Evolutionary conservation across 352 stramenopile genomes (phyloP), one percentile per base, ranked within the genome.

Genomic region (Globisporangium nodosum): DNA sequence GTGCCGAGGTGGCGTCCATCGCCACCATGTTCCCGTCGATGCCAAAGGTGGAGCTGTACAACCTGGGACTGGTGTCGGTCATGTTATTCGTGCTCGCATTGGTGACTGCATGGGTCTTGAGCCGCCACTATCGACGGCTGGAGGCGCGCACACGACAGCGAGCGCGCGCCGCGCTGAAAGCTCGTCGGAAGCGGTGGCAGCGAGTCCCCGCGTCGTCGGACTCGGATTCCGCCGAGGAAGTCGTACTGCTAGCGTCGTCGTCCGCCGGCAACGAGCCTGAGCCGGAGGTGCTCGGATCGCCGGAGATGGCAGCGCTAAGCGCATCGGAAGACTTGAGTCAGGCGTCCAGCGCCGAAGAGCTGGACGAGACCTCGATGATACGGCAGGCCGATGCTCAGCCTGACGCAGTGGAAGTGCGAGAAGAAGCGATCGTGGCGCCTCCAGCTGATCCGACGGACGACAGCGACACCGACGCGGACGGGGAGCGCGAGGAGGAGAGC

Each of bases 141-240:
- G 37, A 16, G 37, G 37, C 12, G 12, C 12, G 37, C 37, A 18
- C 11, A 18, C 30, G 33, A 24, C 54, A 56, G n/a, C 30, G 30
- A 9, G 20, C 40, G 64, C 21, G 45, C 21, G 45, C 45, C 27
- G 58, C 45, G 57, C 20, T 40, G 57, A 31, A 30, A 57, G 56
- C 48, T 15, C 51, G 58, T 6, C 68, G 63, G 48, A 80, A 66
- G 51, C 63, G 68, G 7, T 80, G 72, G 72, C 63, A 73, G 20
- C 64, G 58, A 52, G 55, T 57, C 16, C 50, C 31, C 0, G 35
- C 65, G 40, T 51, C 30, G 2, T 55, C 52, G 4, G 65, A 76
- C n/a, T 67, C 54, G 37, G 69, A 79, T 2, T 49, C 57, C 24
- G 51, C 59, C 0, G 75, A 85, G 58, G 73, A 79, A 51, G 75